Conservation (phyloP, 1,139 yeast species). For the Suhomyces bribrorum region DNA sequence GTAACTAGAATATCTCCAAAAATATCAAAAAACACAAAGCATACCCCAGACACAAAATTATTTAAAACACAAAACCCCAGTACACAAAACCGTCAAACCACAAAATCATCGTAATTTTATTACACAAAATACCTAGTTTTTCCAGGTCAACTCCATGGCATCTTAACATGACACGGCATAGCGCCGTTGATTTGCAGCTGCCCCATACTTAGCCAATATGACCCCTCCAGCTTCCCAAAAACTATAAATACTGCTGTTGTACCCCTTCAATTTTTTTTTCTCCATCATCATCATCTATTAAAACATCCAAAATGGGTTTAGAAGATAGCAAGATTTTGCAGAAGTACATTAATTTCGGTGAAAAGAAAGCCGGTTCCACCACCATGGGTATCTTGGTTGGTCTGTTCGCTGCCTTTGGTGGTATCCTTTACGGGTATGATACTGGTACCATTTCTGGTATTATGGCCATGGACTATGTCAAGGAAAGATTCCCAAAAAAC, state of each 20-base stretch:
- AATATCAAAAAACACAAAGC: no score
- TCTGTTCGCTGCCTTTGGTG: constrained; percentile 62
- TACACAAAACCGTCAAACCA: background rate
- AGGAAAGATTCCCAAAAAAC: constrained; percentile 47
- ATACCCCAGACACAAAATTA: constrained; percentile 7
- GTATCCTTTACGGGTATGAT: constrained; percentile 72
- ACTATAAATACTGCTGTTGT: constrained; percentile 9
- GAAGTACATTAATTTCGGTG: constrained; percentile 39
- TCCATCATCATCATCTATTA: constrained; percentile 5
- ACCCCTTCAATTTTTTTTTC: constrained; percentile 1
- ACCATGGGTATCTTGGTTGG: constrained; percentile 49
- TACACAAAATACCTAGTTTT: constrained; percentile 3
- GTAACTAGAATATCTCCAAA: no score
- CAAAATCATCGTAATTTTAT: background rate
- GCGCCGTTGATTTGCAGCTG: background rate
- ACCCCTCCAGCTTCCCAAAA: background rate
- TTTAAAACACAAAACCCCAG: constrained; percentile 1
- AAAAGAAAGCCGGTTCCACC: constrained; percentile 52
- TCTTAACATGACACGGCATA: background rate
- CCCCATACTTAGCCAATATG: background rate
- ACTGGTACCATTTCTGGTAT: constrained; percentile 82
- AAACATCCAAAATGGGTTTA: constrained; percentile 33
- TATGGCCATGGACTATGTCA: constrained; percentile 68
- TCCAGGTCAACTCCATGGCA: background rate
- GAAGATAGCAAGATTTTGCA: constrained; percentile 35